Base-by-base conservation (phyloP, 164 flowering plant species). In the Chimonanthus praecox region DNA sequence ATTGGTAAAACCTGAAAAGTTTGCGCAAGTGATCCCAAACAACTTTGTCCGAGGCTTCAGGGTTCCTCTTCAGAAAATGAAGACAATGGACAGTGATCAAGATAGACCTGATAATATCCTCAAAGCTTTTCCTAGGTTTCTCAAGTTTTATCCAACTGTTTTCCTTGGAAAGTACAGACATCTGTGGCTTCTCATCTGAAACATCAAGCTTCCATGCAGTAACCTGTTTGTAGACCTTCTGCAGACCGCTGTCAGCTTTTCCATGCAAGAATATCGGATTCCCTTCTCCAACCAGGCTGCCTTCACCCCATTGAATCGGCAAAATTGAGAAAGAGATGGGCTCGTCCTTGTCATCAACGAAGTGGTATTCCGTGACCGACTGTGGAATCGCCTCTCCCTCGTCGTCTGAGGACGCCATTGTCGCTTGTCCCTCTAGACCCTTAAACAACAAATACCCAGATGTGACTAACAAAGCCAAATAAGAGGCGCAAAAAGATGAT, bases 181-280 rank as follows among this genome's bases (percentile, higher is more conserved):
- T 79, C 78, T 82, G 87, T 18, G 94, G 94, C 47, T 70, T 70
- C n/a, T 67, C 79, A 60, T 68, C 76, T 0, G 82, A 80, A 64
- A 91, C 82, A 50, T 88, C 88, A 80, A 88, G 83, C 79, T 79
- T 92, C 98, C 98, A 94, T 0, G 90, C 86, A 15, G 68, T 76
- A 8, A 89, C 94, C 70, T 76, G 85, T 82, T 85, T 89, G 74
- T 81, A 84, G 15, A 94, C 66, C 63, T 72, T 77, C 43, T 72
- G 84, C 54, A 84, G 85, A 47, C 92, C 94, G 72, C 76, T 68
- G 74, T 84, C 87, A 16, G 73, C 82, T 64, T 67, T 73, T 7
- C 92, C 97, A 8, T 74, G 75, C 75, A 91, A 74, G 63, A 83
- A 86, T 16, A 86, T 73, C 68, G 72, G 72, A 47, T 45, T 48